Evolutionary conservation across 371 early-diverging fungal genomes (phyloP), one percentile per base, ranked within the genome.

Genomic region (Lichtheimia ornata): DNA sequence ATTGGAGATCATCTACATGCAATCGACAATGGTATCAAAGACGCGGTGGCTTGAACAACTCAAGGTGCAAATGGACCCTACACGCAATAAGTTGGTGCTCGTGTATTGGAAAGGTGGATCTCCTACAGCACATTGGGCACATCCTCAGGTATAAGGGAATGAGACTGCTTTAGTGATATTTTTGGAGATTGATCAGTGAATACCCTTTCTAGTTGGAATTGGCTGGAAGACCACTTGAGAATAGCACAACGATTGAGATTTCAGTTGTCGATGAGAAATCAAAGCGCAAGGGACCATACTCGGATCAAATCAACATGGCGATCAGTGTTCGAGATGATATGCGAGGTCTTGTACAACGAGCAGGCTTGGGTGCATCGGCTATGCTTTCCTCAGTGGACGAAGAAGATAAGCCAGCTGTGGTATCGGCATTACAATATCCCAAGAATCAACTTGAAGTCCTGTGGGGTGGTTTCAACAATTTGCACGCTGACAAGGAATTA

Each of bases 11-110:
- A 64, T 91, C 15, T 80, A 77, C 58, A 82, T 82, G 59, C 90
- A 91, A 76, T 76, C 87, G 0, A 65, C 71, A 13, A 76, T 83
- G 56, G 62, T 89, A 47, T 66, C 79, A n/a, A 84, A 82, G 28
- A 82, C 85, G 20, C 78, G 86, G 58, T 89, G 89, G 88, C 74
- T 84, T 5, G 84, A 87, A 42, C 83, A 84, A 56, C 74, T 91
- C 42, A 76, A 80, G 28, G 83, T 88, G 3, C 85, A 89, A 35
- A 81, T 91, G 77, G 77, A 79, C 43, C 54, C 63, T 2, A 67
- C 77, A 17, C 70, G 89, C 17, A 75, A 87, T 0, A 73, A 75
- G 44, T 74, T 91, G 3, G 73, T 76, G 4, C 61, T 91, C 15
- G 66, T 73, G 1, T 91, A 90, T 65, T 91, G 91, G 91, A 73